phyloP scores from a whole-genome alignment of 208 protist species.

The Trypanosoma melophagium region DNA sequence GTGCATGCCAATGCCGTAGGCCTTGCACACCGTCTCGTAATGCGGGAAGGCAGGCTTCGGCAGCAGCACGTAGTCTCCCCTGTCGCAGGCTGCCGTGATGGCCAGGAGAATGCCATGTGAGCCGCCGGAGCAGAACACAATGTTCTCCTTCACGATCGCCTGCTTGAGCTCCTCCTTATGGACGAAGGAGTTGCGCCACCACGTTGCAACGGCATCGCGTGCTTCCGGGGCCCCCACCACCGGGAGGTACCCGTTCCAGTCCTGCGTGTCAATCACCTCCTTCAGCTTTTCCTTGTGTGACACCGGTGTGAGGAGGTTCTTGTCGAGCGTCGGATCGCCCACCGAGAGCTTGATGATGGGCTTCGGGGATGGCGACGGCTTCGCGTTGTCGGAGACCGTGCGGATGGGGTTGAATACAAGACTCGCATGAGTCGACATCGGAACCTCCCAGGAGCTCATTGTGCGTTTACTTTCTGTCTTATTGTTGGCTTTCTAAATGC shows the following conservation, averaged over 20 bases:
- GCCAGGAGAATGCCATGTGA: constrained; percentile 88
- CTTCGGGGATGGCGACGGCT: background rate
- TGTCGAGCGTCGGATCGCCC: constrained; percentile 51
- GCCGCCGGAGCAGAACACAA: constrained; percentile 77
- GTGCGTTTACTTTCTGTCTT: too few species aligned
- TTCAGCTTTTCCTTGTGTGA: constrained; percentile 37
- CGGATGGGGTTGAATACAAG: background rate
- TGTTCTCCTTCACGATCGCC: constrained; percentile 61
- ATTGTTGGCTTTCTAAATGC: too few species aligned
- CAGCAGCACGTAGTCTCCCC: constrained; percentile 90
- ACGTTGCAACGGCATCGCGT: constrained; percentile 49
- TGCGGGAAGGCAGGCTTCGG: constrained; percentile 89
- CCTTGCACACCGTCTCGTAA: constrained; percentile 85
- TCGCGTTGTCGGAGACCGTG: background rate
- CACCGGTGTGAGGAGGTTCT: constrained; percentile 50
- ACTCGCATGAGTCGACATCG: too few species aligned
- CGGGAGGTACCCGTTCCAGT: constrained; percentile 54
- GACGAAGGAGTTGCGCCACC: constrained; percentile 27
- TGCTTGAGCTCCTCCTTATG: background rate
- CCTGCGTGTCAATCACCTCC: constrained; percentile 29
- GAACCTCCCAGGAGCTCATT: too few species aligned
- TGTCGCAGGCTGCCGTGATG: constrained; percentile 69
- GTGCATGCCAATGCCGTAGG: constrained; percentile 65
- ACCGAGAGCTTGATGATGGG: constrained; percentile 67
- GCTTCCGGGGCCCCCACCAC: constrained; percentile 31